Percentiles rank a stretch among this genome's conserved stretches.
phyloP scores from a whole-genome alignment of 768 basidiomycete genomes.

The Calocera cornea region DNA sequence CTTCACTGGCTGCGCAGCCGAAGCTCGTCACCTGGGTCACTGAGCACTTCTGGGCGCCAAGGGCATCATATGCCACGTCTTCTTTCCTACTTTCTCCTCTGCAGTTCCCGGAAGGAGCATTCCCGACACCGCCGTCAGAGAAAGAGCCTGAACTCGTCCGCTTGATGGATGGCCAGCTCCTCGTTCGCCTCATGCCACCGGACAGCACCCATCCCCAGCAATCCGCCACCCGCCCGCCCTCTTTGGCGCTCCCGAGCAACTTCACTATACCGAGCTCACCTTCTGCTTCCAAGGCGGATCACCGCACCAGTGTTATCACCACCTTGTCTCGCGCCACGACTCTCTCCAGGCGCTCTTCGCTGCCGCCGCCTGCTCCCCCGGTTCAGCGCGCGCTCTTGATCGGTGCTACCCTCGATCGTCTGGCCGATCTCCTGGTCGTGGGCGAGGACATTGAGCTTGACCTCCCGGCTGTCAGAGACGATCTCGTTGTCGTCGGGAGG shows the following conservation, averaged over 20 bases:
- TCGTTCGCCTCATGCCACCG: background rate
- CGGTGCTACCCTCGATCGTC: conserved; percentile 59
- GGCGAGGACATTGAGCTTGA: conserved; percentile 34
- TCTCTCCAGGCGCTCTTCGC: conserved; percentile 48
- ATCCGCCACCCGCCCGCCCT: background rate
- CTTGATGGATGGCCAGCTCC: background rate
- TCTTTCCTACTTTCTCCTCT: background rate
- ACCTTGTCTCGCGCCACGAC: background rate
- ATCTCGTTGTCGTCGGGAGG: background rate
- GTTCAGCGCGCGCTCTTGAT: conserved; percentile 64
- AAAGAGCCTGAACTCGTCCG: background rate
- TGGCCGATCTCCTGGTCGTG: conserved; percentile 63
- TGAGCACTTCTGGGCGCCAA: background rate
- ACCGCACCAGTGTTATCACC: background rate
- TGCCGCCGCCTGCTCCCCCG: conserved; percentile 51
- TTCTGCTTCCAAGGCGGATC: background rate
- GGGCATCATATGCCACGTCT: background rate
- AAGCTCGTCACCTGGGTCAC: background rate
- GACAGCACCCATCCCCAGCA: background rate
- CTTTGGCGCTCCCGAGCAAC: background rate
- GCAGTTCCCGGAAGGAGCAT: background rate
- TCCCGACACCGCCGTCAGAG: background rate
- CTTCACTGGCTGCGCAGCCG: background rate
- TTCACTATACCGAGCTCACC: background rate
- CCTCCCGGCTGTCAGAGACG: conserved; percentile 9